Conservation (phyloP, 1,139 yeast genomes). For the Chernovozyma aurita region DNA sequence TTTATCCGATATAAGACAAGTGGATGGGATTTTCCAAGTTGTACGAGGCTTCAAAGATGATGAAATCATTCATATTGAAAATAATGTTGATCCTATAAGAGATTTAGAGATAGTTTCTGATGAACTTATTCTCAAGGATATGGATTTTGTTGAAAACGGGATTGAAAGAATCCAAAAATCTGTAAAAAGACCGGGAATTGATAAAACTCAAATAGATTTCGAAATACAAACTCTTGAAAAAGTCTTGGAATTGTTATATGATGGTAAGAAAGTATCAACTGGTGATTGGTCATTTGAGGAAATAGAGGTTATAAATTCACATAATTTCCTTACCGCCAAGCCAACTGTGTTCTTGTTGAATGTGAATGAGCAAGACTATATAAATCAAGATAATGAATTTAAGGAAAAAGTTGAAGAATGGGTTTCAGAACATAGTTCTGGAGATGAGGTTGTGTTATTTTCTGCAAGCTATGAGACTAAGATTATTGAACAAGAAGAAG, state of each 20-base stretch:
- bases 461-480: slow-evolving; percentile 58
- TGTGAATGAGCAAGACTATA: slow-evolving; percentile 54
- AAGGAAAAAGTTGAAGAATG: slow-evolving; percentile 41
- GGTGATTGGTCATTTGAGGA: slow-evolving; percentile 52
- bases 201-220: slow-evolving; percentile 25
- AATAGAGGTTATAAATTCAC: slow-evolving; percentile 50
- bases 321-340: slow-evolving; percentile 65
- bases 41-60: slow-evolving; percentile 64
- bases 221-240: slow-evolving; percentile 46
- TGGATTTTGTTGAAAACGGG: slow-evolving; percentile 59
- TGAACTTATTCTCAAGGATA: slow-evolving; percentile 67
- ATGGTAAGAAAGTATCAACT: slow-evolving; percentile 50
- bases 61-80: slow-evolving; percentile 70
- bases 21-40: slow-evolving; percentile 71
- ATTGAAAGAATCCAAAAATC: slow-evolving; percentile 43
- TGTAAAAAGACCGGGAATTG: slow-evolving; percentile 35
- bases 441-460: slow-evolving; percentile 51
- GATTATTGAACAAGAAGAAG: slow-evolving; percentile 16
- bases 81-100: slow-evolving; percentile 59
- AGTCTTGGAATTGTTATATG: slow-evolving; percentile 50
- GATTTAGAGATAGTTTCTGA: slow-evolving; percentile 68
- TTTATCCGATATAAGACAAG: slow-evolving; percentile 64
- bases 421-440: slow-evolving; percentile 52
- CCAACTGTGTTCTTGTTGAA: slow-evolving; percentile 63
- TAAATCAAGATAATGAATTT: slow-evolving; percentile 42